A percentile compares a stretch with the other conserved stretches of the same genome.
phyloP scores from a whole-genome alignment of 2,329 filamentous ascomycete genomes.

The Fusarium sp. region DNA sequence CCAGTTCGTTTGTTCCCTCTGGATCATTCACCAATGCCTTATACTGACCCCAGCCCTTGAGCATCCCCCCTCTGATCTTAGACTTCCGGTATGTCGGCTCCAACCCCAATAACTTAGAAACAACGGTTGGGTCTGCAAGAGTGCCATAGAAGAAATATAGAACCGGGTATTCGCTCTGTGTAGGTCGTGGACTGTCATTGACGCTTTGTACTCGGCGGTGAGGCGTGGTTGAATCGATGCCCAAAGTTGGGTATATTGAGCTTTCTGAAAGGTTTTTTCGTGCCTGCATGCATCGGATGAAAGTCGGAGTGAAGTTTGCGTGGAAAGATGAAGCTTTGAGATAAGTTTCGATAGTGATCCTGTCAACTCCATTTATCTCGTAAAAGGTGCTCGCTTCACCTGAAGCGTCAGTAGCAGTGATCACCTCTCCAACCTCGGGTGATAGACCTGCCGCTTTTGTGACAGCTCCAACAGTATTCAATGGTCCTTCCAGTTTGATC shows the following conservation, averaged over 20 bases:
- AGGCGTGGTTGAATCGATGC: slow-evolving; percentile 7
- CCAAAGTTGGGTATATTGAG: neutral
- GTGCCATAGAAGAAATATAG: slow-evolving; percentile 15
- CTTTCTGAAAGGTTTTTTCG: neutral
- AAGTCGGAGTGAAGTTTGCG: neutral
- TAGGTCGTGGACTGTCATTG: neutral
- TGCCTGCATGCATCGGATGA: neutral
- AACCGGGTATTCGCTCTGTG: slow-evolving; percentile 2
- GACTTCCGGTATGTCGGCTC: neutral
- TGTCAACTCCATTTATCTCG: neutral
- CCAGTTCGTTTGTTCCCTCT: accelerated
- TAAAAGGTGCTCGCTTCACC: neutral
- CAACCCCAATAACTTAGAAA: neutral
- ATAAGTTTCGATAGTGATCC: neutral
- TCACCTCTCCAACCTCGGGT: neutral
- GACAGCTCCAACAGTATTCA: neutral
- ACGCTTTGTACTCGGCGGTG: neutral
- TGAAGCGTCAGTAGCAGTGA: neutral
- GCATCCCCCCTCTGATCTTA: neutral
- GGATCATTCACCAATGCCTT: slow-evolving; percentile 6
- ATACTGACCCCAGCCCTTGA: neutral
- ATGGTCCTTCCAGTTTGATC: neutral
- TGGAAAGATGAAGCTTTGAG: neutral
- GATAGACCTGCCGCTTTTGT: neutral
- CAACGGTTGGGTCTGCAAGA: neutral